These are phyloP conservation scores for Mediolabrus comicus DNA, from an alignment of 108 stramenopile genomes.

Conservation along the genomic window DNA sequence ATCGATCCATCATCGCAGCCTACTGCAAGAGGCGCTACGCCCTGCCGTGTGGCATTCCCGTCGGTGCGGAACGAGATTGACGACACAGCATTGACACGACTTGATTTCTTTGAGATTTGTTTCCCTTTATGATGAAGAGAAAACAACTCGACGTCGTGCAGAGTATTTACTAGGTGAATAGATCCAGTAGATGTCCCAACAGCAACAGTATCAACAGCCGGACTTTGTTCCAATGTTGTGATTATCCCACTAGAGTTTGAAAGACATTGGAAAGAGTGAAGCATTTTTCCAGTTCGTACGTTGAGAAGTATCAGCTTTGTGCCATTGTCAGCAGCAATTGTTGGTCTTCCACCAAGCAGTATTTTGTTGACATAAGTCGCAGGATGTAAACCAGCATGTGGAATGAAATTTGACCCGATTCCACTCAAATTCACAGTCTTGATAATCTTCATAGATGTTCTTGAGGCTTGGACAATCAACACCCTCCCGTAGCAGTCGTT, in stretches of 20 bases:
- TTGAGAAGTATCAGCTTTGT: slow-evolving; percentile 69
- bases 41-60: slow-evolving; percentile 67
- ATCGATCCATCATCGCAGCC: slow-evolving; percentile 78
- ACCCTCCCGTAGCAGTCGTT: slow-evolving; percentile 55
- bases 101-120: slow-evolving; percentile 12
- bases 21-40: slow-evolving; percentile 80
- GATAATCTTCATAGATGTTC: slow-evolving; percentile 53
- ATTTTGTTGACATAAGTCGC: slow-evolving; percentile 90
- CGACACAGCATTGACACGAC: slow-evolving; percentile 43
- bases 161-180: slow-evolving; percentile 75
- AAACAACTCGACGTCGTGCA: slow-evolving; percentile 71
- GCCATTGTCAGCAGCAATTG: slow-evolving; percentile 20
- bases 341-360: slow-evolving; percentile 56
- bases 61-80: slow-evolving; percentile 87
- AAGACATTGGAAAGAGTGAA: slow-evolving; percentile 75
- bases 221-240: slow-evolving; percentile 71
- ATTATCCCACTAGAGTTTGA: slow-evolving; percentile 21
- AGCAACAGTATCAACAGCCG: slow-evolving; percentile 86
- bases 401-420: slow-evolving; percentile 50
- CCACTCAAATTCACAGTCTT: slow-evolving; percentile 57
- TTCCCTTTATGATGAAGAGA: slow-evolving; percentile 54
- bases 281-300: slow-evolving; percentile 67
- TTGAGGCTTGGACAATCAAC: slow-evolving; percentile 61
- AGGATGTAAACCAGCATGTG: slow-evolving; percentile 71
- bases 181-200: slow-evolving; percentile 66